Percentiles rank a stretch among this genome's conserved stretches.
These are phyloP conservation scores for Penicillium janthinellum DNA, from an alignment of 2,329 filamentous ascomycete species.

Conservation along the genomic window DNA sequence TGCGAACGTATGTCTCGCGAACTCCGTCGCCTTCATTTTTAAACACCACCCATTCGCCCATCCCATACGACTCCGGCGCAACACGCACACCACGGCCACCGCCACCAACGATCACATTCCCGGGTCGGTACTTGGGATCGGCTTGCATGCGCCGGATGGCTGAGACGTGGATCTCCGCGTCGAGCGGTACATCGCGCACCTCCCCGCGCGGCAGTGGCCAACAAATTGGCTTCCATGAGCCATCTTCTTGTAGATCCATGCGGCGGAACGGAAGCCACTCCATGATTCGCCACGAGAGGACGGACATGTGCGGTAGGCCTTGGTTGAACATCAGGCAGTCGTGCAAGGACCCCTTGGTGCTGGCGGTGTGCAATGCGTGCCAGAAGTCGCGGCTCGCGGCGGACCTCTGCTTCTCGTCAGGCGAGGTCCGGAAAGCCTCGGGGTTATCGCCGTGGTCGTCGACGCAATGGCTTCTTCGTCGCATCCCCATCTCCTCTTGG, in stretches of 20 bases:
- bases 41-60: slow-evolving; percentile 71
- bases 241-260: slow-evolving; percentile 74
- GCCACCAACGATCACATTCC: slow-evolving; percentile 77
- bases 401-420: slow-evolving; percentile 27
- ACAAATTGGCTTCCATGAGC: slow-evolving; percentile 75
- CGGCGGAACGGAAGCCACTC: slow-evolving; percentile 79
- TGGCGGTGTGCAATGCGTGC: slow-evolving; percentile 60
- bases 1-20: slow-evolving; percentile 66
- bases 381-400: slow-evolving; percentile 53
- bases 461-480: slow-evolving; percentile 11
- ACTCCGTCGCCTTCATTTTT: slow-evolving; percentile 66
- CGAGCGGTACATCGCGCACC: slow-evolving; percentile 71
- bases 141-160: slow-evolving; percentile 71
- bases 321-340: slow-evolving; percentile 69
- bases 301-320: slow-evolving; percentile 58
- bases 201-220: slow-evolving; percentile 81
- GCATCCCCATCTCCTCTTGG: slow-evolving; percentile 24
- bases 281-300: slow-evolving; percentile 74
- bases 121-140: slow-evolving; percentile 68
- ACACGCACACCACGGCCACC: slow-evolving; percentile 68
- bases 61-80: slow-evolving; percentile 65
- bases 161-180: slow-evolving; percentile 71
- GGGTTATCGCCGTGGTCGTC: slow-evolving; percentile 17
- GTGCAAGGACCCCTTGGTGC: slow-evolving; percentile 60
- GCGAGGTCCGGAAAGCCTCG: slow-evolving; percentile 15